Evolutionary conservation across 108 stramenopile genomes (phyloP).

Genomic region (Skeletonema costatum): DNA sequence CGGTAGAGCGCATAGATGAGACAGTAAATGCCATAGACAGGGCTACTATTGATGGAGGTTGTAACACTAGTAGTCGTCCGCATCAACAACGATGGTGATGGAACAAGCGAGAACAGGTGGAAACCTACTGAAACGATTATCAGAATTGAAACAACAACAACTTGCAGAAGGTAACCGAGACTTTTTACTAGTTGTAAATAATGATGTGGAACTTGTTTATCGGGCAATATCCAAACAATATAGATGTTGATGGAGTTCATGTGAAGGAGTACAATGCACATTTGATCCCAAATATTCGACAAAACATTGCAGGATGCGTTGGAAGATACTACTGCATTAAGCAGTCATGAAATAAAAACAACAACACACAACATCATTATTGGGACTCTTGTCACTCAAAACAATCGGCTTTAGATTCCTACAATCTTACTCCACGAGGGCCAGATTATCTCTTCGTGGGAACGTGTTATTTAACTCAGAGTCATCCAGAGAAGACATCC

Average conservation of each 20-base stretch:
- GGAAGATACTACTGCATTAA: background rate
- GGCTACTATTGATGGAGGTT: slow-evolving; percentile 46
- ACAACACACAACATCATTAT: slow-evolving; percentile 36
- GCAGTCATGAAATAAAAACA: slow-evolving; percentile 6
- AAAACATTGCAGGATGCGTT: slow-evolving; percentile 17
- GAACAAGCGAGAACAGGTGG: slow-evolving; percentile 13
- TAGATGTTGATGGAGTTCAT: slow-evolving; percentile 70
- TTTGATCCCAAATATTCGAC: slow-evolving; percentile 58
- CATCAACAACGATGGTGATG: slow-evolving; percentile 20
- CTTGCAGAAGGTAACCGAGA: background rate
- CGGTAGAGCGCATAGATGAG: slow-evolving; percentile 38
- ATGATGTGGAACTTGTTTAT: slow-evolving; percentile 57
- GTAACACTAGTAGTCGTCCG: slow-evolving; percentile 65
- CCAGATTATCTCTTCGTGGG: slow-evolving; percentile 85
- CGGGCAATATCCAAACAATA: slow-evolving; percentile 21
- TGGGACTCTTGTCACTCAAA: slow-evolving; percentile 74
- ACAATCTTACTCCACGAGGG: slow-evolving; percentile 17
- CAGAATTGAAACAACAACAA: slow-evolving; percentile 20
- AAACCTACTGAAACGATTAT: slow-evolving; percentile 43
- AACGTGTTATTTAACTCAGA: slow-evolving; percentile 73
- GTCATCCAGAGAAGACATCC: slow-evolving; percentile 75
- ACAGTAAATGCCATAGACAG: slow-evolving; percentile 54
- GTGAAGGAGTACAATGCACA: slow-evolving; percentile 71
- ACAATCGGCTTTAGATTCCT: slow-evolving; percentile 52
- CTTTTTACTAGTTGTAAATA: slow-evolving; percentile 64